Conservation (phyloP, 306 rosid genomes). For the Trichosanthes cucumerina region DNA sequence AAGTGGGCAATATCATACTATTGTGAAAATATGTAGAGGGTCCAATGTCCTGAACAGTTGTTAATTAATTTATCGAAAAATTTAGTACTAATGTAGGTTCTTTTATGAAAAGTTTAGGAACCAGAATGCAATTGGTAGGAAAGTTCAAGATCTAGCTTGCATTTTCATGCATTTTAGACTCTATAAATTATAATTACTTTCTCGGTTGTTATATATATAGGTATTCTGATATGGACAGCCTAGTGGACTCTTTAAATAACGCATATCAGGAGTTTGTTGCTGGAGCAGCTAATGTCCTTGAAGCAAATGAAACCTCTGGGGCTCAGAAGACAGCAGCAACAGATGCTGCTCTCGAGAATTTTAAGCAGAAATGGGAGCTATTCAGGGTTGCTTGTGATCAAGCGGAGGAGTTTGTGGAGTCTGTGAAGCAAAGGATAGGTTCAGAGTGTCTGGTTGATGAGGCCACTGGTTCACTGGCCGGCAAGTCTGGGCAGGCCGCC, state of each 20-base stretch:
- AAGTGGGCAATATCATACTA: too few species aligned
- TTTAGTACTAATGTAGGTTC: background rate
- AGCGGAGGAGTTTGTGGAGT: constrained; percentile 76
- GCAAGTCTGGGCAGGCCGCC: constrained; percentile 42
- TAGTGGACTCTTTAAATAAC: constrained; percentile 50
- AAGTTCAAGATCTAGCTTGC: background rate
- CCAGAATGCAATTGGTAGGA: background rate
- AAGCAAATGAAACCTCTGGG: constrained; percentile 40
- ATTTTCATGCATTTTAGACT: background rate
- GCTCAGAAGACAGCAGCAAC: constrained; percentile 42
- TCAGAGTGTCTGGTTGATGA: constrained; percentile 73
- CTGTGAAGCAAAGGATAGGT: constrained; percentile 73
- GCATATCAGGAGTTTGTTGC: constrained; percentile 66
- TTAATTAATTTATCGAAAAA: background rate
- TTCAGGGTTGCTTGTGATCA: constrained; percentile 74
- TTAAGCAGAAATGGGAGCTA: constrained; percentile 72
- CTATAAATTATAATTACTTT: background rate
- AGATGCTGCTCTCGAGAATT: constrained; percentile 56
- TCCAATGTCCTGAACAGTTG: background rate
- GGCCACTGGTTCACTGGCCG: constrained; percentile 59
- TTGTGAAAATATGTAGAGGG: background rate
- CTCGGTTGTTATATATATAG: background rate
- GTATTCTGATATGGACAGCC: constrained; percentile 37
- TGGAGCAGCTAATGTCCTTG: constrained; percentile 57
- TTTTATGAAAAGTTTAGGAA: background rate